Percentiles rank a stretch among this genome's conserved stretches.
Evolutionary conservation across 768 basidiomycete genomes (phyloP).

Genomic region (Lepiota subincarnata): DNA sequence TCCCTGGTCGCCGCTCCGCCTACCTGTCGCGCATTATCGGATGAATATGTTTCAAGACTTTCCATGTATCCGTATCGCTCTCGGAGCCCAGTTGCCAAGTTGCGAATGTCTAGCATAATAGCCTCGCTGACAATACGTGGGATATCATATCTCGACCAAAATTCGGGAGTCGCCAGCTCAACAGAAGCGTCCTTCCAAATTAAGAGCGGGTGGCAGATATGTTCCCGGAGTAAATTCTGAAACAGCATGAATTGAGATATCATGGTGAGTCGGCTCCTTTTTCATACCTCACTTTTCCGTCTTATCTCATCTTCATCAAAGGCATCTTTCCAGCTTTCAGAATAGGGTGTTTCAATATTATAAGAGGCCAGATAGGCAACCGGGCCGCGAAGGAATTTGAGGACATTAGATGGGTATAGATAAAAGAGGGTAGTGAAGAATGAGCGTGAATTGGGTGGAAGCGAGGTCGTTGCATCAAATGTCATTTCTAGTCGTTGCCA

Average conservation of each 20-base stretch:
- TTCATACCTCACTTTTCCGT: constrained; percentile 64
- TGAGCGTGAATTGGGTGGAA: constrained; percentile 54
- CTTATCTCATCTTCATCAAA: constrained; percentile 69
- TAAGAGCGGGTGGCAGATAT: constrained; percentile 70
- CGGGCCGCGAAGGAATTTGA: constrained; percentile 74
- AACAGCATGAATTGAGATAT: constrained; percentile 11
- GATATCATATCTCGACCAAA: constrained; percentile 65
- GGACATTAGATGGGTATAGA: constrained; percentile 84
- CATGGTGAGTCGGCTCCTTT: not conserved
- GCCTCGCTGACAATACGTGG: constrained; percentile 65
- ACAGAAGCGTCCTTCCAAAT: constrained; percentile 59
- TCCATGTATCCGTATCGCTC: constrained; percentile 23
- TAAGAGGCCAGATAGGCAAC: constrained; percentile 55
- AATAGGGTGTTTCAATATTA: constrained; percentile 53
- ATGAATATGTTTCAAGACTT: not conserved
- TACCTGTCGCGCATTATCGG: not conserved
- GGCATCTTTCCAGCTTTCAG: constrained; percentile 65
- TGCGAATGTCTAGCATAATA: constrained; percentile 61
- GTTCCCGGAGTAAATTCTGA: constrained; percentile 65
- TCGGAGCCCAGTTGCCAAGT: constrained; percentile 47
- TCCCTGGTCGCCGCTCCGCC: not conserved
- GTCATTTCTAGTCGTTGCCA: constrained; percentile 68
- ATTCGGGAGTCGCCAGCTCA: constrained; percentile 60
- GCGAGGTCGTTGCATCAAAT: constrained; percentile 48
- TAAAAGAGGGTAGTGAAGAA: constrained; percentile 85